Evolutionary conservation across 768 basidiomycete genomes (phyloP), one percentile per base, ranked within the genome.

Genomic region (Tulasnella sp.): DNA sequence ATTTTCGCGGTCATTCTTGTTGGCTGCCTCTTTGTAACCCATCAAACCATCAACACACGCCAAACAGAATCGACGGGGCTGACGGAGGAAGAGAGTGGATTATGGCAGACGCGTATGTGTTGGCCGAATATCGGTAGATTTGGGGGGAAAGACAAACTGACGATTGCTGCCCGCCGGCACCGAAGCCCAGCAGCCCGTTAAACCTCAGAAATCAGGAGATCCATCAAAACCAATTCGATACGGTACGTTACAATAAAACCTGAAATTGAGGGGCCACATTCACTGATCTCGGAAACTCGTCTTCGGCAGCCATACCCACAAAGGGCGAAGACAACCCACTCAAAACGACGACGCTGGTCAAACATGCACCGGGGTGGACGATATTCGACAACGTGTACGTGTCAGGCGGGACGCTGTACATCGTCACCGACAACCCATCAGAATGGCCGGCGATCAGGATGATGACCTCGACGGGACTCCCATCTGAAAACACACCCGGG

Each of bases 351-450:
- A 86, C 88, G 19, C 83, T 94, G 39, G 84, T 91, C 18, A 87
- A 89, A 34, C 93, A 94, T 78, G 91, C 91, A 6, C 91, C 91
- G 39, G 94, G 95, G 56, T 96, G 95, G 94, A 95, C 95, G 0
- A 85, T 95, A 42, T 94, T 94, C 84, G 88, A 89, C 38, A 91
- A 95, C 84, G 84, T 97, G 9, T 97, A 97, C 88, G 88, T 95
- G 90, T 89, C 91, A 72, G 93, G 95, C 81, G 93, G 93, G 10
- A 95, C 94, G 0, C 88, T 95, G 71, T 91, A 89, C 85, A 88
- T 95, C 82, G 87, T 95, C 77, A 88, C 91, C 3, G 86, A 88
- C 19, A 84, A 84, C 39, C 31, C n/a, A 0, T 84, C 84, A 31
- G 82, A 84, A 9, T 90, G 90, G 79, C 91, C 91, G 14, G 85